phyloP scores from a whole-genome alignment of 352 stramenopile species.

The Pythium scleroteichum region DNA sequence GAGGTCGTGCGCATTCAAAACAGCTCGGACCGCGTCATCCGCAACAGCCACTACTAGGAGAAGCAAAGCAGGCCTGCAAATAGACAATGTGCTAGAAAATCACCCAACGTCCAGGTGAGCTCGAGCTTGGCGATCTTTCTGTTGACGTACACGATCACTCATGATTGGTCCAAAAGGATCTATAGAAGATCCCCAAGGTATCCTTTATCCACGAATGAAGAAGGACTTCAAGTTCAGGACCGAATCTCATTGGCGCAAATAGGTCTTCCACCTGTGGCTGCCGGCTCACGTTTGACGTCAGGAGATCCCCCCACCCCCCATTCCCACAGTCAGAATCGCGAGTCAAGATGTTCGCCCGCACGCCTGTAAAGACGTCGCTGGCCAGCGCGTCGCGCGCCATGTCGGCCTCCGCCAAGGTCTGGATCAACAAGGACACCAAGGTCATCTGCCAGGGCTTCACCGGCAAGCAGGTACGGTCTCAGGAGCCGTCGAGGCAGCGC shows the following conservation, averaged over 20 bases:
- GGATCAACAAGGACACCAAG: constrained; percentile 99
- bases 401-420: constrained; percentile 98
- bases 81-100: no score
- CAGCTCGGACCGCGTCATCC: constrained; percentile 85
- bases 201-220: constrained; percentile 22
- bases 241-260: constrained; percentile 25
- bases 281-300: constrained; percentile 12
- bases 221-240: constrained; percentile 13
- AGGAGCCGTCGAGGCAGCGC: no score
- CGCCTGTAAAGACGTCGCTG: constrained; percentile 50
- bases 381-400: constrained; percentile 56
- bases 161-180: constrained; percentile 12
- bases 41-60: constrained; percentile 83
- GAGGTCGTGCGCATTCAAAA: constrained; percentile 90
- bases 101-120: no score
- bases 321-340: constrained; percentile 3
- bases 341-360: constrained; percentile 59
- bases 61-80: background rate
- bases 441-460: constrained; percentile 99
- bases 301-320: constrained; percentile 3
- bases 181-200: background rate
- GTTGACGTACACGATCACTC: constrained; percentile 14
- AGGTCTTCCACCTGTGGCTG: constrained; percentile 25
- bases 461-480: constrained; percentile 94
- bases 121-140: constrained; percentile 13